Base-by-base conservation (phyloP, 768 basidiomycete species). In the Tulasnella sp. region DNA sequence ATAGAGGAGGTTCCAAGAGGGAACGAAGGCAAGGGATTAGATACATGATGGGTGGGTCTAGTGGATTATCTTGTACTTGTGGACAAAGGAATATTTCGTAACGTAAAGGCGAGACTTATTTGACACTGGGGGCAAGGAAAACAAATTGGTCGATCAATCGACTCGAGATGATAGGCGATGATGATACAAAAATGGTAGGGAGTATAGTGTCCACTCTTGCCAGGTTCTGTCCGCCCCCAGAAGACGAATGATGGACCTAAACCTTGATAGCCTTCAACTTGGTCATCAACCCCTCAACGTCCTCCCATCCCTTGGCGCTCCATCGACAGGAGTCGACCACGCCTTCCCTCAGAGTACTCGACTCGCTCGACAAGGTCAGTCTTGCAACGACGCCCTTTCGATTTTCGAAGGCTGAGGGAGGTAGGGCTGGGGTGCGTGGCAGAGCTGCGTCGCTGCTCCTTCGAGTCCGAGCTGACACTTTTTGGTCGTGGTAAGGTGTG, bases 241-340 rank as follows among this genome's bases (percentile, higher is more conserved):
- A 48, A 16, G 46, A 20, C 20, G 40, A 40, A 13, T 40, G 40
- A 7, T 40, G 11, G 40, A 40, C 35, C 9, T 37, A 40, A 37
- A 26, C n/a, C 35, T 72, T 72, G 35, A 72, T 72, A n/a, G 18
- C 7, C 44, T 35, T 72, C 2, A 39, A 1, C 32, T 40, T 72
- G 39, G 39, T 15, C 35, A 72, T 61, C 37, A 74, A 51, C 51
- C n/a, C 26, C 73, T 51, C 44, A 26, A 74, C 73, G 5, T 74
- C 73, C 35, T 42, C 32, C 10, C 46, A 18, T 10, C 35, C 51
- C 51, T 74, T 74, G 5, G 39, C 23, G 44, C 73, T n/a, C 73
- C 73, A 74, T n/a, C 73, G 5, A 46, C 73, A 29, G 46, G 73
- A 74, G 51, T 51, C 73, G 11, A 6, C 73, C 73, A 37, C 1